phyloP scores from a whole-genome alignment of 257 asterid species.

The Gentiana macrophylla region DNA sequence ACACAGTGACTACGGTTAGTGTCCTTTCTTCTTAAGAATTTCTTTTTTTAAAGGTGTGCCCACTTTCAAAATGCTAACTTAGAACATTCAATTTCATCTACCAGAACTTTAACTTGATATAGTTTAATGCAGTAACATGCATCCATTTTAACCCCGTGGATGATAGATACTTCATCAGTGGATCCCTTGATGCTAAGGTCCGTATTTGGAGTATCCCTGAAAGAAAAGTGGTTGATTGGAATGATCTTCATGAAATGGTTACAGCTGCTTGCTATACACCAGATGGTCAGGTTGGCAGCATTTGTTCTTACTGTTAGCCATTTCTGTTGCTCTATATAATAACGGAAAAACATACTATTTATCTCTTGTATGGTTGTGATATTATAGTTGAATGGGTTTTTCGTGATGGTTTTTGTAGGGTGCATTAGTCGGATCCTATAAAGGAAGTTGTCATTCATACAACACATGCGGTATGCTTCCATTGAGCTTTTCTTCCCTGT shows the following conservation, averaged over 20 bases:
- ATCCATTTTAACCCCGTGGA: conserved; percentile 98
- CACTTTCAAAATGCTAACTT: too few relatives aligned
- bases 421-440: conserved; percentile 94
- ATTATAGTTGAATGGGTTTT: conserved; percentile 2
- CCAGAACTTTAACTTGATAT: neutral
- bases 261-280: conserved; percentile 99
- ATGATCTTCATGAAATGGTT: conserved; percentile 96
- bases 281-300: conserved; percentile 82
- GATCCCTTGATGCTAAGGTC: conserved; percentile 95
- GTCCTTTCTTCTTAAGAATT: neutral
- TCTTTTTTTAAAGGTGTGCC: too few relatives aligned
- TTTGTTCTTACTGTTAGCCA: conserved; percentile 5
- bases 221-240: conserved; percentile 94
- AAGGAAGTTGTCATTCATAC: conserved; percentile 85
- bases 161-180: conserved; percentile 96
- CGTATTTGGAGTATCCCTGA: conserved; percentile 98
- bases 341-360: conserved; percentile 5
- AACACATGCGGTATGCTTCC: conserved; percentile 60
- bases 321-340: conserved; percentile 11
- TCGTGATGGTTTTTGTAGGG: conserved; percentile 46
- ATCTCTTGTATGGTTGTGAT: neutral
- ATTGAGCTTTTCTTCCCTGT: conserved; percentile 11
- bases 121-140: conserved; percentile 69
- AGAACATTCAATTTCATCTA: too few relatives aligned
- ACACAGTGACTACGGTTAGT: conserved; percentile 93